Evolutionary conservation across 345 rosid species (phyloP).

Genomic region (Lepidium africanum): DNA sequence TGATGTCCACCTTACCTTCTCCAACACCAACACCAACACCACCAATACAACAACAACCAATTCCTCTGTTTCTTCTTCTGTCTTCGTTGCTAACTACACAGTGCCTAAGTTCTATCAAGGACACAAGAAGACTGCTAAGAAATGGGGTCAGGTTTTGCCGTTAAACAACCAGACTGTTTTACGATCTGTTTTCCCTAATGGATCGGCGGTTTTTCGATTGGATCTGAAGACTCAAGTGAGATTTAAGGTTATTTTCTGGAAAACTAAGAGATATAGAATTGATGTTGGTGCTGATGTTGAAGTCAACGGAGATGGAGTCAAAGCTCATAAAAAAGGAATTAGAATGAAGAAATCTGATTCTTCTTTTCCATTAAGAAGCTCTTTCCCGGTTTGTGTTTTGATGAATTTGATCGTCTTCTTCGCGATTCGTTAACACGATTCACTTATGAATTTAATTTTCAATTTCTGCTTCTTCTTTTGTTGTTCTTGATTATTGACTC

Average conservation of each 20-base stretch:
- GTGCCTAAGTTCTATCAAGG: slow-evolving; percentile 53
- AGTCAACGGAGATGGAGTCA: slow-evolving; percentile 36
- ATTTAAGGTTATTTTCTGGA: slow-evolving; percentile 54
- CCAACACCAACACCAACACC: slow-evolving; percentile 4
- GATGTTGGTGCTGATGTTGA: slow-evolving; percentile 42
- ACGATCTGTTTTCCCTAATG: slow-evolving; percentile 29
- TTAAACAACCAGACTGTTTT: slow-evolving; percentile 26
- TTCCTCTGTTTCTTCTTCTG: neutral
- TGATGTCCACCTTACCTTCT: slow-evolving; percentile 37
- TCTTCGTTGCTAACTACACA: slow-evolving; percentile 5
- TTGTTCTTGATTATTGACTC: neutral
- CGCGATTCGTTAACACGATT: neutral
- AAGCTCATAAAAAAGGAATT: slow-evolving; percentile 20
- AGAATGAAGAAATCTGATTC: slow-evolving; percentile 35
- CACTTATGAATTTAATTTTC: neutral
- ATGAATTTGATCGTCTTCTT: slow-evolving; percentile 16
- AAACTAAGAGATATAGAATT: slow-evolving; percentile 44
- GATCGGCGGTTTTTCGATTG: slow-evolving; percentile 41
- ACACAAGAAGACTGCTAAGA: slow-evolving; percentile 54
- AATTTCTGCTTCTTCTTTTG: neutral
- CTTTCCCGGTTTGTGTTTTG: neutral
- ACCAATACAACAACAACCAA: neutral
- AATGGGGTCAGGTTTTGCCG: slow-evolving; percentile 14
- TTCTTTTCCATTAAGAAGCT: slow-evolving; percentile 6
- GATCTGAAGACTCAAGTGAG: slow-evolving; percentile 60